These are phyloP conservation scores for Aureobasidium sp. DNA, from an alignment of 2,329 filamentous ascomycete genomes.

Conservation along the genomic window DNA sequence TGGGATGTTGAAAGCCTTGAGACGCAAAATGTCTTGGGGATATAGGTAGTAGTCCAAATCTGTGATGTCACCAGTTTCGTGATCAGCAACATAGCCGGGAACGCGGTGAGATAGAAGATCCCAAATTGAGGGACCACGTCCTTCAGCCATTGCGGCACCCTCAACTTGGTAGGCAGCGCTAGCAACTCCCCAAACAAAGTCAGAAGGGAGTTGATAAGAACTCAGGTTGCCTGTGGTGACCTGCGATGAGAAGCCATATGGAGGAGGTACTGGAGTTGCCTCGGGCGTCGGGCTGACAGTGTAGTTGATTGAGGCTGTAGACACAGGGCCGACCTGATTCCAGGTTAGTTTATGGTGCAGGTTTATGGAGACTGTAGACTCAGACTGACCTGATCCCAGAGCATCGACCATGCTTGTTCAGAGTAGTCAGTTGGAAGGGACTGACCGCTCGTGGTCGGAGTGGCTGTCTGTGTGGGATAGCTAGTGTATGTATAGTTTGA, in stretches of 20 bases:
- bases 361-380: conserved; percentile 22
- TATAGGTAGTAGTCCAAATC: conserved; percentile 39
- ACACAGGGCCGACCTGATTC: conserved; percentile 21
- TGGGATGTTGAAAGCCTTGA: conserved; percentile 35
- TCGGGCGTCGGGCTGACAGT: conserved; percentile 29
- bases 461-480: conserved; percentile 8
- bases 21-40: conserved; percentile 23
- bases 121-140: conserved; percentile 26
- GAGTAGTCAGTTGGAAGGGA: conserved; percentile 9
- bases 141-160: conserved; percentile 26
- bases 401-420: conserved; percentile 12
- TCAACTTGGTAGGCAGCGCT: conserved; percentile 29
- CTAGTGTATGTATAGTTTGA: conserved; percentile 10
- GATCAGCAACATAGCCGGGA: conserved; percentile 27
- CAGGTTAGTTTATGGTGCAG: too few species aligned
- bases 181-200: conserved; percentile 36
- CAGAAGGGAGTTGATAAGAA: conserved; percentile 25
- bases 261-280: conserved; percentile 21
- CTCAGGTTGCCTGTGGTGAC: conserved; percentile 10
- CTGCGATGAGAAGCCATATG: not conserved
- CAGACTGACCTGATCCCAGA: conserved; percentile 23
- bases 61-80: conserved; percentile 40
- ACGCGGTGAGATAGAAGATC: conserved; percentile 24
- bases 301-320: conserved; percentile 22
- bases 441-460: not conserved